These are phyloP conservation scores for Albifimbria verrucaria DNA, from an alignment of 2,329 filamentous ascomycete genomes.

Conservation along the genomic window DNA sequence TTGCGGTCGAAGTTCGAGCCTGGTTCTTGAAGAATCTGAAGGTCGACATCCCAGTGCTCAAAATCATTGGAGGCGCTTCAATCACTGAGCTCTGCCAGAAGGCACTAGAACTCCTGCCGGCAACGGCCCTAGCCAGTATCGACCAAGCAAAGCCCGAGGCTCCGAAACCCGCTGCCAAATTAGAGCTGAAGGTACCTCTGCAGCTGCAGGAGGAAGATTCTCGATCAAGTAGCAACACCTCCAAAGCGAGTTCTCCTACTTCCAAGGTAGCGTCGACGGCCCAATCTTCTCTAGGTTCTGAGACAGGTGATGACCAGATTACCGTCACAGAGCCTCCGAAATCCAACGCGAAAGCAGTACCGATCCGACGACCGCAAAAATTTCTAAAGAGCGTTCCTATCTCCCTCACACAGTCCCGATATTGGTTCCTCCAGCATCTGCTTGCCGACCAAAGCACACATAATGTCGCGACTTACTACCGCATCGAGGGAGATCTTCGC, in stretches of 20 bases:
- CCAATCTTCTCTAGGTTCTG: no score
- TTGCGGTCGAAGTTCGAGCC: slow-evolving; percentile 36
- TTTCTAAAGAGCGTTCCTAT: slow-evolving; percentile 21
- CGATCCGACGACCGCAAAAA: background rate
- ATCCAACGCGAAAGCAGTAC: background rate
- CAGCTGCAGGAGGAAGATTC: background rate
- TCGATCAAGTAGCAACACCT: background rate
- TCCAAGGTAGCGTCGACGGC: no score
- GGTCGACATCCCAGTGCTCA: slow-evolving; percentile 43
- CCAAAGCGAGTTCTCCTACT: no score
- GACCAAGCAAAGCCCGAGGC: background rate
- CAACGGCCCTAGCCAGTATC: background rate
- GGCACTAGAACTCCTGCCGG: slow-evolving; percentile 1
- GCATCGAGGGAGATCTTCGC: slow-evolving; percentile 28
- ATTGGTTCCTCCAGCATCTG: slow-evolving; percentile 34
- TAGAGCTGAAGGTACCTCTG: background rate
- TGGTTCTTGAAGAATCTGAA: slow-evolving; percentile 46
- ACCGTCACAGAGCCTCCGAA: no score
- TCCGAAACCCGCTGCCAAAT: background rate
- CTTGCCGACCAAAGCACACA: slow-evolving; percentile 34
- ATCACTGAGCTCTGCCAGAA: slow-evolving; percentile 9
- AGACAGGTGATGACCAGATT: no score
- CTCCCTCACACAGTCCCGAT: slow-evolving; percentile 36
- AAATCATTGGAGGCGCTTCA: slow-evolving; percentile 20
- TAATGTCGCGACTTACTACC: slow-evolving; percentile 32